These are phyloP conservation scores for Suillus paluster DNA, from an alignment of 768 basidiomycete species.

Conservation along the genomic window DNA sequence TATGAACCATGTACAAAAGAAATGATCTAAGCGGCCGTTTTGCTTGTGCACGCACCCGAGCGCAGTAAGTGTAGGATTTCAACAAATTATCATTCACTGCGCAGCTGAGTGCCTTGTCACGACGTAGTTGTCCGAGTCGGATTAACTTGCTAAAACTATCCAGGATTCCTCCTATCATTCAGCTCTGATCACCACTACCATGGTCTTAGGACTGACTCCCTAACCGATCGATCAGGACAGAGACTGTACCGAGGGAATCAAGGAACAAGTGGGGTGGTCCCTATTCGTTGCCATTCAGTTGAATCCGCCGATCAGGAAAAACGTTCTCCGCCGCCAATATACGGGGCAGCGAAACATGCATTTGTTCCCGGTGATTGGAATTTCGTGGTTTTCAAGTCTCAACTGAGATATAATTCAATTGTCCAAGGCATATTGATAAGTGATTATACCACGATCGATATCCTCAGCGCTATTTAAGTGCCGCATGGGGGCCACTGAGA, in stretches of 20 bases:
- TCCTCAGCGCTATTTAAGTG: background rate
- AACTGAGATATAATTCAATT: background rate
- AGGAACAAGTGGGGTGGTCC: background rate
- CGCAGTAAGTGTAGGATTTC: too few species aligned
- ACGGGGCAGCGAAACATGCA: background rate
- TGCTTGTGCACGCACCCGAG: background rate
- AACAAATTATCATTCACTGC: too few species aligned
- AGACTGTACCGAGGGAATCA: background rate
- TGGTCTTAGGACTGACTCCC: background rate
- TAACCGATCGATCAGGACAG: constrained; percentile 2
- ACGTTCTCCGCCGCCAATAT: background rate
- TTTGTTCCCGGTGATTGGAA: background rate
- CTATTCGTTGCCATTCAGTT: background rate
- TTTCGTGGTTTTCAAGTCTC: background rate
- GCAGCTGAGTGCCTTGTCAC: background rate
- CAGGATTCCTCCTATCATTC: background rate
- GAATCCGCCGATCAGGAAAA: background rate
- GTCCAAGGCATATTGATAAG: too few species aligned
- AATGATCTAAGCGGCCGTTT: background rate
- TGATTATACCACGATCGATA: background rate
- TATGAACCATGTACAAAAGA: background rate
- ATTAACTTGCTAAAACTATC: background rate
- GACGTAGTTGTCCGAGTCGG: background rate
- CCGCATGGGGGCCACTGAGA: background rate
- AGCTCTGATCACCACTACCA: background rate